These are phyloP conservation scores for Pleurotus ostreatus DNA, from an alignment of 768 basidiomycete species.

Conservation along the genomic window DNA sequence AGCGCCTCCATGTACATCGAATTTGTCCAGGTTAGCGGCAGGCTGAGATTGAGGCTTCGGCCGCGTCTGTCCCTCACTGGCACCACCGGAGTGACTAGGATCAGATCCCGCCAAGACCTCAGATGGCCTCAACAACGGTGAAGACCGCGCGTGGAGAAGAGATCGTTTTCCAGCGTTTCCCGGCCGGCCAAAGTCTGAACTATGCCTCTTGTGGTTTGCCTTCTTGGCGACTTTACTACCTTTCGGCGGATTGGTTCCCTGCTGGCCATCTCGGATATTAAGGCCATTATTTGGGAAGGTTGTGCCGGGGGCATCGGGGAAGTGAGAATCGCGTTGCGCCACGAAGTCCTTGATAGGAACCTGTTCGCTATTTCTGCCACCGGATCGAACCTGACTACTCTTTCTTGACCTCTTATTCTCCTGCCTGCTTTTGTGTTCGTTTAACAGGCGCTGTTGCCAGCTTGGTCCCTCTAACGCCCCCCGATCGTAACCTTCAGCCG, in stretches of 20 bases:
- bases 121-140: neutral
- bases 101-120: neutral
- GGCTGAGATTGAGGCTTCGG: neutral
- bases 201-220: neutral
- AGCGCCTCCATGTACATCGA: neutral
- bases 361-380: neutral
- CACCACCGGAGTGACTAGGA: neutral
- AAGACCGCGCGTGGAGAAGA: slow-evolving; percentile 1
- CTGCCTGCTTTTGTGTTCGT: neutral
- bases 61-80: neutral
- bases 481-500: neutral
- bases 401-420: neutral
- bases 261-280: neutral
- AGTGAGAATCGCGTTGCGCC: neutral
- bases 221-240: neutral
- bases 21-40: neutral
- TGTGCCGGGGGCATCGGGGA: neutral
- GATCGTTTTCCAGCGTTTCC: neutral
- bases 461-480: neutral
- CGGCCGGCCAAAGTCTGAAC: neutral
- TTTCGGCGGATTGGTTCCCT: neutral
- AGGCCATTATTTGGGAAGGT: too few relatives aligned
- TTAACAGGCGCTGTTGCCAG: slow-evolving; percentile 5
- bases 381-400: neutral
- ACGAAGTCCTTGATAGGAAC: neutral